Base-by-base conservation (phyloP, 805 yeast genomes). In the Maudiozyma serrabonitensis region DNA sequence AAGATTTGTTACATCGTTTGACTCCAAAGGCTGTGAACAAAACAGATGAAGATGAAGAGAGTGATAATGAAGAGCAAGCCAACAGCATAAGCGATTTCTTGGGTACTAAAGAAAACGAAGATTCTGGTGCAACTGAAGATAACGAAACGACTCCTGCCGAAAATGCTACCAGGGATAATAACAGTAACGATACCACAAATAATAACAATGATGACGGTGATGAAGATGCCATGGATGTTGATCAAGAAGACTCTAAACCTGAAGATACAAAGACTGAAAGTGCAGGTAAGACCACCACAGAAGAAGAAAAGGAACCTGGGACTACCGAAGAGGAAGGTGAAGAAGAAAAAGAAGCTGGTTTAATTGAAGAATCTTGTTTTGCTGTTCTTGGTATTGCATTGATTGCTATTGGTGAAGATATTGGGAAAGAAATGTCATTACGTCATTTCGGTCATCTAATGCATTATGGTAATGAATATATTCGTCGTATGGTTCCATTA, bases 371-470 rank as follows among this genome's bases (percentile, higher is more conserved):
- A 46, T 57, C 66, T 60, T 95, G 95, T 1, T 87, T 87, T 62
- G 93, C 98, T 9, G 97, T 93, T 18, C 75, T 93, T 47, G 99
- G 99, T 52, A 78, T 93, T 56, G 99, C 97, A 0, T 76, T 86
- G 55, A 86, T 95, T 60, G 93, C 96, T 13, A 83, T 93, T 85
- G 99, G 99, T 54, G 99, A 93, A 69, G 95, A 87, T 56, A 87
- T 93, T 65, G 99, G 99, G 34, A 95, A 87, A 68, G 96, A 91
- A 58, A 93, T 93, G 99, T 84, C 91, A 9, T 72, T 91, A 63
- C 90, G 99, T 66, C 99, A 93, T 69, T 91, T 91, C 67, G 90
- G 95, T 44, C 99, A 93, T 69, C 75, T 93, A 67, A 88, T 93
- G 95, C 99, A 93, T 67, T 93, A 93, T 65, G 99, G 99, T 52